Evolutionary conservation across 305 asterid genomes (phyloP).

Genomic region (Fraxinus nigra): DNA sequence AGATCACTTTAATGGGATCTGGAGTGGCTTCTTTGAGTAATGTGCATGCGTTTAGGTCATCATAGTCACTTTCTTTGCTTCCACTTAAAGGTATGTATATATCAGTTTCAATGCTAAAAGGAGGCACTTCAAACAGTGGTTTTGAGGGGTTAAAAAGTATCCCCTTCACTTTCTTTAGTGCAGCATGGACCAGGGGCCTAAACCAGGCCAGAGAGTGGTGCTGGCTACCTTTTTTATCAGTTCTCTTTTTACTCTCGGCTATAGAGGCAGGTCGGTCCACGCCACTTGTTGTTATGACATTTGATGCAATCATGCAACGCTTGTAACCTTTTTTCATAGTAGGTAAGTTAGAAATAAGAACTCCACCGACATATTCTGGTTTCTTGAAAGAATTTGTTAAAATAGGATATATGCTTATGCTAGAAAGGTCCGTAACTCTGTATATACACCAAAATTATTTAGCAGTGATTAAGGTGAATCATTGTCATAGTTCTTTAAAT

Average conservation of each 20-base stretch:
- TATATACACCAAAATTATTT: neutral
- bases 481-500: neutral
- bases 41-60: constrained; percentile 29
- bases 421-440: neutral
- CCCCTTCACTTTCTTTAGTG: neutral
- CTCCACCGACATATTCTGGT: neutral
- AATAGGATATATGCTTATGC: neutral
- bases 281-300: neutral
- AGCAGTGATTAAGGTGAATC: neutral
- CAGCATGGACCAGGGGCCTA: neutral
- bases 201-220: neutral
- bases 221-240: neutral
- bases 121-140: neutral
- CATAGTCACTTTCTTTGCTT: constrained; percentile 32
- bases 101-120: constrained; percentile 7
- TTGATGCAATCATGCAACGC: too few relatives aligned
- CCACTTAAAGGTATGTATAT: constrained; percentile 26
- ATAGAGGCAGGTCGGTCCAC: neutral
- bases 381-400: neutral
- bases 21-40: constrained; percentile 20
- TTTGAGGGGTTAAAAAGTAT: constrained; percentile 8
- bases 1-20: constrained; percentile 6
- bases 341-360: neutral
- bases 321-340: neutral
- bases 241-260: neutral